Evolutionary conservation across 805 yeast genomes (phyloP), one percentile per base, ranked within the genome.

Genomic region (Candida endomychidarum): DNA sequence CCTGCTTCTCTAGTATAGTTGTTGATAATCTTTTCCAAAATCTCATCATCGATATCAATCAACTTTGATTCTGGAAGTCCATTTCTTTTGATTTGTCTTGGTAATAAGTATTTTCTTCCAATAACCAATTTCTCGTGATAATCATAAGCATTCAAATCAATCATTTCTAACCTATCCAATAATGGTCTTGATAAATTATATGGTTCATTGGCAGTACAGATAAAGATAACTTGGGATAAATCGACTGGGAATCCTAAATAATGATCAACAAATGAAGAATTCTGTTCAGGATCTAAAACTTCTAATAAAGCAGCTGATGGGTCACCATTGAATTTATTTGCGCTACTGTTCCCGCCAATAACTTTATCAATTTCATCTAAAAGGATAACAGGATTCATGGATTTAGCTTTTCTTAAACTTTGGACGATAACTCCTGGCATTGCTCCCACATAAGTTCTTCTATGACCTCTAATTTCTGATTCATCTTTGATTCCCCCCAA

Each of bases 381-480:
- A 37, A 88, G 66, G 41, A 88, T 81, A 14, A 88, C 86, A 0
- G 96, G 96, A 51, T 86, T 86, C 83, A 83, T 82, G 1, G 82
- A 71, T 11, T 86, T 78, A 0, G 87, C 78, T 51, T 83, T 84
- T 34, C 95, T 73, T 28, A 88, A 61, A 0, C 90, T 86, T 61
- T 83, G 90, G 21, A 86, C 75, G 19, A 88, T 66, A 33, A 84
- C 67, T 7, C 96, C 96, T 0, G 96, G 95, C 86, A 86, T 83
- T 1, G 96, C 87, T 5, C 96, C 96, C 26, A 88, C 90, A 57
- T 88, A 88, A 0, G 96, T 88, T 54, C 96, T 74, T 58, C 96
- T 71, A 59, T 88, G 96, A 2, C 96, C 96, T 46, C 95, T 74
- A 41, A 88, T 82, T 51, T 88, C 96, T 3, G 93, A 84, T 61